Conservation (phyloP, 306 rosid species). For the Fragaria vesca region DNA sequence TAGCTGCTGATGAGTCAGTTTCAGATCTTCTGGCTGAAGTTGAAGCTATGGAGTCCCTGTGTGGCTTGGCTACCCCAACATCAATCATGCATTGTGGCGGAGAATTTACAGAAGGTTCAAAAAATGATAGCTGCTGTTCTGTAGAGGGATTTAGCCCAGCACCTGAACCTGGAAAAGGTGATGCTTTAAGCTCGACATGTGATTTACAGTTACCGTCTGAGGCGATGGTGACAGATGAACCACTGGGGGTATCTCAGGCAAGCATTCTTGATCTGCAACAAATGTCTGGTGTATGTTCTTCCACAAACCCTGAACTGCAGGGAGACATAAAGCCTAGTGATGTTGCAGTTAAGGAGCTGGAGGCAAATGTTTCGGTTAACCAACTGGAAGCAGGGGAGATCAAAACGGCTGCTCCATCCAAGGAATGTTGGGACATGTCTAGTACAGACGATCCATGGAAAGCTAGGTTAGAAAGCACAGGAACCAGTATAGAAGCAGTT, state of each 20-base stretch:
- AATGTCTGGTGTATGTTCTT: constrained; percentile 42
- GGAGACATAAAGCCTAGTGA: constrained; percentile 47
- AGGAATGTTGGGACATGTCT: constrained; percentile 49
- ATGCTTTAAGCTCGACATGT: constrained; percentile 70
- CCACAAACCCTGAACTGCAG: constrained; percentile 46
- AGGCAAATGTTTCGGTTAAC: constrained; percentile 50
- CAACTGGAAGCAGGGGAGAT: constrained; percentile 49
- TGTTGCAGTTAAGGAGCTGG: constrained; percentile 56
- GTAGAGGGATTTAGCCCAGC: constrained; percentile 65
- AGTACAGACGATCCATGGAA: constrained; percentile 56
- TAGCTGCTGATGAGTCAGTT: constrained; percentile 73
- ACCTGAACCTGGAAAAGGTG: constrained; percentile 75
- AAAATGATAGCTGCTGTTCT: constrained; percentile 63
- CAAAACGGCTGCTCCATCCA: constrained; percentile 39
- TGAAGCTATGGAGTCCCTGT: constrained; percentile 92
- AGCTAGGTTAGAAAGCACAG: constrained; percentile 49
- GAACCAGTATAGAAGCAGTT: constrained; percentile 46
- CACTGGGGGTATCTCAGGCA: constrained; percentile 27
- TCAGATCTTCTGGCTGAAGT: constrained; percentile 98
- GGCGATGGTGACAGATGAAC: constrained; percentile 48
- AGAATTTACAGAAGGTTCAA: constrained; percentile 62
- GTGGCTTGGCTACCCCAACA: constrained; percentile 75
- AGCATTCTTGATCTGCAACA: constrained; percentile 52
- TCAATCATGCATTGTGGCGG: constrained; percentile 64
- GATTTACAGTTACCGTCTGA: constrained; percentile 59